These are phyloP conservation scores for Yamadazyma endophytica DNA, from an alignment of 805 yeast genomes.

Conservation along the genomic window DNA sequence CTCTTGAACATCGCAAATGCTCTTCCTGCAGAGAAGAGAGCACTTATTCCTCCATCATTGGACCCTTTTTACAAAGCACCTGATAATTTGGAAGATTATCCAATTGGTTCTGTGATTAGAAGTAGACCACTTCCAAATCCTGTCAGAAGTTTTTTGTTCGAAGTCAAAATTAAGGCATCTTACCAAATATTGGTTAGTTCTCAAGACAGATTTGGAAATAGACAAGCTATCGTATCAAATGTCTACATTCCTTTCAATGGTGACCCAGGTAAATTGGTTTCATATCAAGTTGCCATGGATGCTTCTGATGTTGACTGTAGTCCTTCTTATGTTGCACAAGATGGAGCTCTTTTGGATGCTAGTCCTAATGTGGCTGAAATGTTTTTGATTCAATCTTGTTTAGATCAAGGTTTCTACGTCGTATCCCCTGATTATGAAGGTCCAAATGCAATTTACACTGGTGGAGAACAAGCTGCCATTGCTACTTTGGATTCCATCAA, in stretches of 20 bases:
- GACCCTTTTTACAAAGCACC: conserved; percentile 20
- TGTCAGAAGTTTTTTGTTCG: conserved; percentile 11
- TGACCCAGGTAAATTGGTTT: conserved; percentile 16
- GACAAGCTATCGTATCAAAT: conserved; percentile 17
- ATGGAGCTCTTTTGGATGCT: conserved; percentile 18
- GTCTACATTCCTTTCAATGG: conserved; percentile 21
- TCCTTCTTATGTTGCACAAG: conserved; percentile 21
- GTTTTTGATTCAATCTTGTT: conserved; percentile 13
- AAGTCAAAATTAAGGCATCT: conserved; percentile 13
- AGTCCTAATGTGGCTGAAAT: conserved; percentile 18
- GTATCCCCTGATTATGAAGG: conserved; percentile 33
- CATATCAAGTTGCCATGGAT: conserved; percentile 24
- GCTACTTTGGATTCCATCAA: conserved; percentile 25
- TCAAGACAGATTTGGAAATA: conserved; percentile 16
- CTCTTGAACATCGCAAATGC: too few relatives aligned
- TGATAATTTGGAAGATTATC: conserved; percentile 10
- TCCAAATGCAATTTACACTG: conserved; percentile 24
- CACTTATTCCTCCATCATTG: too few relatives aligned
- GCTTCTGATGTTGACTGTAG: conserved; percentile 18
- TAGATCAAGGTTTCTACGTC: conserved; percentile 26
- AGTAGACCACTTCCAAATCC: conserved; percentile 12
- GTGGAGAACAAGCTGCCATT: conserved; percentile 25
- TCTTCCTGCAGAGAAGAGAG: too few relatives aligned
- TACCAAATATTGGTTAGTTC: conserved; percentile 15
- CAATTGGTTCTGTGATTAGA: conserved; percentile 18